These are phyloP conservation scores for Verticillium nonalfalfae DNA, from an alignment of 2,329 filamentous ascomycete genomes.

Conservation along the genomic window DNA sequence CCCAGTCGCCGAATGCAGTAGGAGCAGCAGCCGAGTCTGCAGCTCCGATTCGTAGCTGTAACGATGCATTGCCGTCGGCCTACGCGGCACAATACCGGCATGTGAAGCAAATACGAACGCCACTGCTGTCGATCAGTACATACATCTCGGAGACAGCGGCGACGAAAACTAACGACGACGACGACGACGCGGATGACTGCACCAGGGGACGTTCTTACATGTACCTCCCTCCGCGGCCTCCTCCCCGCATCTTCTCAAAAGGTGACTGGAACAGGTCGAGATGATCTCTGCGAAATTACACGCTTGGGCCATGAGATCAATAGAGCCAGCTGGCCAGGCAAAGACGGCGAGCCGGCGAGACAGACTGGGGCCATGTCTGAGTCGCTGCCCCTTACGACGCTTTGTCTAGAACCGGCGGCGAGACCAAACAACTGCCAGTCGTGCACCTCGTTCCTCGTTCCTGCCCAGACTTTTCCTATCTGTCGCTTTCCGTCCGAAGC, in stretches of 20 bases:
- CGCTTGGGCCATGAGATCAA: background rate
- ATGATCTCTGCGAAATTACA: background rate
- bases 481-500: background rate
- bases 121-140: background rate
- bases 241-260: too few species aligned
- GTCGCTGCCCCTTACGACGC: background rate
- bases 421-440: background rate
- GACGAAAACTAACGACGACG: background rate
- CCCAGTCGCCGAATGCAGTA: background rate
- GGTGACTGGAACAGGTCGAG: background rate
- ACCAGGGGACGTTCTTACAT: too few species aligned
- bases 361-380: background rate
- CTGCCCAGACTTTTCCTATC: background rate
- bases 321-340: background rate
- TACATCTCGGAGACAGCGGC: background rate
- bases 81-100: background rate
- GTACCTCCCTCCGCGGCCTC: too few species aligned
- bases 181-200: too few species aligned
- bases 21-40: background rate
- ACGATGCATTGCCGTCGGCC: background rate
- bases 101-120: background rate
- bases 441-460: background rate
- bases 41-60: background rate
- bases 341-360: background rate
- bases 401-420: background rate